A percentile compares a stretch with the other conserved stretches of the same genome.
Conservation (phyloP, 495 filamentous ascomycete genomes). For the Penicillium robsamsonii region DNA sequence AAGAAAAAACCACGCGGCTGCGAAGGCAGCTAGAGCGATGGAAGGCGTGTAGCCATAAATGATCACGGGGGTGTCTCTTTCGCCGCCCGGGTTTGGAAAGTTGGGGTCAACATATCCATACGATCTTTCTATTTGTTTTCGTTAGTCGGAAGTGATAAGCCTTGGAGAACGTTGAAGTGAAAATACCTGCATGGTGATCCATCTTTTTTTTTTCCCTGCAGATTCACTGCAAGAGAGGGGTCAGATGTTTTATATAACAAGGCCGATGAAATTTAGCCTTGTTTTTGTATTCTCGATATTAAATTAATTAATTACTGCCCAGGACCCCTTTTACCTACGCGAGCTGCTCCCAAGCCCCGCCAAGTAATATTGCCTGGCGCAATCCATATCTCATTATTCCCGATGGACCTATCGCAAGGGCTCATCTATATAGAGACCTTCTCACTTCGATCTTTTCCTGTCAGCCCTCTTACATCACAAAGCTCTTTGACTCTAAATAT, state of each 20-base stretch:
- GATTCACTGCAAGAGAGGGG: not conserved
- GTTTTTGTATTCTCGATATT: constrained; percentile 1
- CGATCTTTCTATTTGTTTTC: constrained; percentile 1
- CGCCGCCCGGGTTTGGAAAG: constrained; percentile 11
- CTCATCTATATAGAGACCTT: not conserved
- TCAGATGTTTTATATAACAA: not conserved
- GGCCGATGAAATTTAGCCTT: not conserved
- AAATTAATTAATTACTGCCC: not conserved
- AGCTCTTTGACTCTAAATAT: not conserved
- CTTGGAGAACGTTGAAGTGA: not conserved
- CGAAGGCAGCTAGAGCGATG: constrained; percentile 15
- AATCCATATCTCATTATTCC: not conserved
- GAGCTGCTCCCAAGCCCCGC: not conserved
- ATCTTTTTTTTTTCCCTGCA: not conserved
- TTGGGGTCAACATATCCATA: constrained; percentile 19
- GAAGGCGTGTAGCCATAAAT: constrained; percentile 23
- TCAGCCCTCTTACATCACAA: not conserved
- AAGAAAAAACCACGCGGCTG: constrained; percentile 18
- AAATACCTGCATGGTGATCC: not conserved
- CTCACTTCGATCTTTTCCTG: not conserved
- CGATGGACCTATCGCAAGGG: not conserved
- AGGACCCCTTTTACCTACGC: not conserved
- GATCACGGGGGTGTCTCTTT: constrained; percentile 14
- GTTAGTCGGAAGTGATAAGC: not conserved
- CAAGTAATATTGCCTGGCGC: not conserved